Percentiles rank a stretch among this genome's conserved stretches.
These are phyloP conservation scores for Mycena haematopus DNA, from an alignment of 768 basidiomycete species.

Conservation along the genomic window DNA sequence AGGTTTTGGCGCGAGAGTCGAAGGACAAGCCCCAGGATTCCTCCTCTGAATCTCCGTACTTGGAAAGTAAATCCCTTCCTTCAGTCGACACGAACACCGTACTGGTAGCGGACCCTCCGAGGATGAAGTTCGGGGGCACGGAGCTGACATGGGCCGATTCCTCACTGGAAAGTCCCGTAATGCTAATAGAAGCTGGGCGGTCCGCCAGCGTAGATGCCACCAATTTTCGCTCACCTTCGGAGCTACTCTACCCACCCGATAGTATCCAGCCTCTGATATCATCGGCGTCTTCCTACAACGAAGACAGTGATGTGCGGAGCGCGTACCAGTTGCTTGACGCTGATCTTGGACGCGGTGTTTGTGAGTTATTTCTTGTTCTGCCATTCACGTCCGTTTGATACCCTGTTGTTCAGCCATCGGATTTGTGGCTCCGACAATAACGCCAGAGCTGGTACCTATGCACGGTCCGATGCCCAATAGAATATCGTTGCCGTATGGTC, in stretches of 20 bases:
- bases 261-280: constrained; percentile 4
- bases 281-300: constrained; percentile 10
- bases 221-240: constrained; percentile 17
- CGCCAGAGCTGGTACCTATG: constrained; percentile 54
- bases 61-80: neutral
- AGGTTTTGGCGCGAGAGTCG: constrained; percentile 15
- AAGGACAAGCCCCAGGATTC: constrained; percentile 21
- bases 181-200: constrained; percentile 3
- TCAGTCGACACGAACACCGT: neutral
- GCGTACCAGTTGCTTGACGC: constrained; percentile 61
- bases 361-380: constrained; percentile 51
- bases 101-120: constrained; percentile 28
- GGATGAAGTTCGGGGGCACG: constrained; percentile 22
- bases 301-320: constrained; percentile 32
- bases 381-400: constrained; percentile 4
- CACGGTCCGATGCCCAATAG: constrained; percentile 67
- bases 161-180: constrained; percentile 11
- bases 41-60: constrained; percentile 17
- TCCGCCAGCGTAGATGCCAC: constrained; percentile 23
- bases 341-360: constrained; percentile 64
- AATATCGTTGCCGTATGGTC: constrained; percentile 75
- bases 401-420: constrained; percentile 60
- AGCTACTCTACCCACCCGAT: constrained; percentile 17
- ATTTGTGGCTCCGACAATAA: constrained; percentile 64
- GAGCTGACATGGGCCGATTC: constrained; percentile 19